phyloP scores from a whole-genome alignment of 2,329 filamentous ascomycete species.

The Cadophora gregata region DNA sequence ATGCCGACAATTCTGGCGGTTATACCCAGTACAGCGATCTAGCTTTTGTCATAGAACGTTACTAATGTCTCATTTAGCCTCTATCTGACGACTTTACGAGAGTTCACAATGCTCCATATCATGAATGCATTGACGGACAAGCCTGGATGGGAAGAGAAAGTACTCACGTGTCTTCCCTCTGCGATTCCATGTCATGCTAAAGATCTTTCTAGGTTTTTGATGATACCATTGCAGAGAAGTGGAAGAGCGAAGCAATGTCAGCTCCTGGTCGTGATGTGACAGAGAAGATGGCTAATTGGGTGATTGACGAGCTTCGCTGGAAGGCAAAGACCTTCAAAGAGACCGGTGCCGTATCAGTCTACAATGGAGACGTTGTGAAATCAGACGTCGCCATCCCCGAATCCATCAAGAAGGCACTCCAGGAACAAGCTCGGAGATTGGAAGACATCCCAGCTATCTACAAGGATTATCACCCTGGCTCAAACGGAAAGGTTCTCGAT shows the following conservation, averaged over 20 bases:
- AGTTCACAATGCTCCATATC: slow-evolving; percentile 39
- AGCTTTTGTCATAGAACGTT: neutral
- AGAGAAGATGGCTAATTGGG: slow-evolving; percentile 44
- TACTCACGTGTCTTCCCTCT: slow-evolving; percentile 9
- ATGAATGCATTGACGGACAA: slow-evolving; percentile 42
- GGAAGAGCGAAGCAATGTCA: slow-evolving; percentile 37
- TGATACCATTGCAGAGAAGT: slow-evolving; percentile 37
- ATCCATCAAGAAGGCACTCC: slow-evolving; percentile 50
- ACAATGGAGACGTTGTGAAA: slow-evolving; percentile 53
- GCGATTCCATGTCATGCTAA: neutral
- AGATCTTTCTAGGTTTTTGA: slow-evolving; percentile 36
- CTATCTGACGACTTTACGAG: slow-evolving; percentile 31
- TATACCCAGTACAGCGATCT: neutral
- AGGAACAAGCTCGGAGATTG: slow-evolving; percentile 51
- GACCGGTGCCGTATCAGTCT: slow-evolving; percentile 27
- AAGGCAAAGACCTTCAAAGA: slow-evolving; percentile 34
- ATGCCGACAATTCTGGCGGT: slow-evolving; percentile 1
- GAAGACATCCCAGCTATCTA: slow-evolving; percentile 55
- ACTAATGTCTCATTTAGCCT: slow-evolving; percentile 11
- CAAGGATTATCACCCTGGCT: slow-evolving; percentile 68
- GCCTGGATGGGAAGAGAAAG: slow-evolving; percentile 37
- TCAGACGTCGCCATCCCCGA: slow-evolving; percentile 54
- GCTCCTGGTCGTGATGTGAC: slow-evolving; percentile 40
- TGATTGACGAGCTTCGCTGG: slow-evolving; percentile 36
- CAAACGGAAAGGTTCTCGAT: slow-evolving; percentile 62